phyloP scores from a whole-genome alignment of 116 monocot genomes.

The Papilionanthe hybrid region DNA sequence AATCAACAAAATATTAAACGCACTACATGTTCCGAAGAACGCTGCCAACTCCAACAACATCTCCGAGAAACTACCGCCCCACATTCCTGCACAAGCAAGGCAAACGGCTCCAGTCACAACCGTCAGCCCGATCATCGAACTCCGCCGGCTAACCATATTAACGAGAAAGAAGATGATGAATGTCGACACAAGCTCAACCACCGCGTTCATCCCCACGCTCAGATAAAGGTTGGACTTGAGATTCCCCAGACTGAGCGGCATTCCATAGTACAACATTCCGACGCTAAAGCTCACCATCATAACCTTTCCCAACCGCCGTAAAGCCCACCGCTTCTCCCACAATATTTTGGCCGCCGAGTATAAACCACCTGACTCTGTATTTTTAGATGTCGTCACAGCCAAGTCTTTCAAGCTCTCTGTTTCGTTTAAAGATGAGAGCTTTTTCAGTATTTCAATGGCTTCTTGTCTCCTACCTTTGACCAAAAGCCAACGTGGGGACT shows the following conservation, averaged over 20 bases:
- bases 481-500: slow-evolving; percentile 78
- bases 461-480: background rate
- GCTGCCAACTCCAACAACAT: slow-evolving; percentile 33
- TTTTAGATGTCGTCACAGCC: background rate
- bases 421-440: background rate
- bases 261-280: slow-evolving; percentile 81
- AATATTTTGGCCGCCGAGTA: slow-evolving; percentile 8
- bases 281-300: slow-evolving; percentile 59
- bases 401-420: background rate
- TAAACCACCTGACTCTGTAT: background rate
- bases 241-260: background rate
- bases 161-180: too few species aligned
- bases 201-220: too few species aligned
- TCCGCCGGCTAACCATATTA: too few species aligned
- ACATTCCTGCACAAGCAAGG: too few species aligned
- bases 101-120: too few species aligned
- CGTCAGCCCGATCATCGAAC: too few species aligned
- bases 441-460: background rate
- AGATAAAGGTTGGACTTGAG: slow-evolving; percentile 23
- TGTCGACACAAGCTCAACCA: too few species aligned
- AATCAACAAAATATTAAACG: slow-evolving; percentile 55
- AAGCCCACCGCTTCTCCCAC: slow-evolving; percentile 61
- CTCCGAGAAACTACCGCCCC: too few species aligned
- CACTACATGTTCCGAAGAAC: slow-evolving; percentile 64
- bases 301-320: slow-evolving; percentile 28